Evolutionary conservation across 2,329 filamentous ascomycete species (phyloP).

Genomic region (Sodiomyces alkalinus): DNA sequence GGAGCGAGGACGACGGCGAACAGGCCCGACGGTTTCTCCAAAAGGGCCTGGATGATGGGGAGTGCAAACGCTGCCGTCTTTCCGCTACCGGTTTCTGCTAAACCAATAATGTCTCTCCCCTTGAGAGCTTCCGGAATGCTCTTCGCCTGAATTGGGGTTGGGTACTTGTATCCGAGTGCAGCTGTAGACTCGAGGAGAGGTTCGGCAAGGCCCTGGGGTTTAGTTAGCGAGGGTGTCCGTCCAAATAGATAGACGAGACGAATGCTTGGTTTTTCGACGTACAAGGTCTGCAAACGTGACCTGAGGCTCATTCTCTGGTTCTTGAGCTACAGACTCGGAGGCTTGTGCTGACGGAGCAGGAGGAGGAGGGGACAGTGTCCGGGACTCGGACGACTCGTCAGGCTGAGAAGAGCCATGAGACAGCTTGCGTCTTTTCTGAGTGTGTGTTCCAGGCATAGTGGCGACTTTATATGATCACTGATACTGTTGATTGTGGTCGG

Average conservation of each 20-base stretch:
- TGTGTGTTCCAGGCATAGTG: not conserved
- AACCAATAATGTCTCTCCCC: slow-evolving; percentile 76
- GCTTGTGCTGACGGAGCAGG: not conserved
- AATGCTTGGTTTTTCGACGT: slow-evolving; percentile 6
- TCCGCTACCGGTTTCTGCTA: slow-evolving; percentile 89
- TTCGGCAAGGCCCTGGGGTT: slow-evolving; percentile 58
- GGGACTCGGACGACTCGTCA: not conserved
- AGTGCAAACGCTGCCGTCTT: slow-evolving; percentile 94
- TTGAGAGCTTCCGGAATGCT: slow-evolving; percentile 69
- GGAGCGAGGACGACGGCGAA: slow-evolving; percentile 87
- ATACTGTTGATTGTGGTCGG: too few species aligned
- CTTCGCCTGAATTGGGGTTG: slow-evolving; percentile 79
- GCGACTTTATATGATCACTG: too few species aligned
- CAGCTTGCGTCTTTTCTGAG: not conserved
- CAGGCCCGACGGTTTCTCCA: slow-evolving; percentile 72
- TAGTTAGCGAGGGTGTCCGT: slow-evolving; percentile 6
- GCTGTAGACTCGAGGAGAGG: slow-evolving; percentile 80
- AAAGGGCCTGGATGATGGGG: slow-evolving; percentile 78
- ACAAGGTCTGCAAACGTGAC: slow-evolving; percentile 49
- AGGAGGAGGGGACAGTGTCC: slow-evolving; percentile 1
- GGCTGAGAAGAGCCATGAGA: not conserved
- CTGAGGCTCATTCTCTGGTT: slow-evolving; percentile 1
- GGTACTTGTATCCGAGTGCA: slow-evolving; percentile 64
- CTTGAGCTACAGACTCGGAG: too few species aligned
- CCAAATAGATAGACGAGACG: not conserved